Percentiles rank a stretch among this genome's conserved stretches.
Evolutionary conservation across 495 filamentous ascomycete genomes (phyloP).

Genomic region (Xylaria acuta): DNA sequence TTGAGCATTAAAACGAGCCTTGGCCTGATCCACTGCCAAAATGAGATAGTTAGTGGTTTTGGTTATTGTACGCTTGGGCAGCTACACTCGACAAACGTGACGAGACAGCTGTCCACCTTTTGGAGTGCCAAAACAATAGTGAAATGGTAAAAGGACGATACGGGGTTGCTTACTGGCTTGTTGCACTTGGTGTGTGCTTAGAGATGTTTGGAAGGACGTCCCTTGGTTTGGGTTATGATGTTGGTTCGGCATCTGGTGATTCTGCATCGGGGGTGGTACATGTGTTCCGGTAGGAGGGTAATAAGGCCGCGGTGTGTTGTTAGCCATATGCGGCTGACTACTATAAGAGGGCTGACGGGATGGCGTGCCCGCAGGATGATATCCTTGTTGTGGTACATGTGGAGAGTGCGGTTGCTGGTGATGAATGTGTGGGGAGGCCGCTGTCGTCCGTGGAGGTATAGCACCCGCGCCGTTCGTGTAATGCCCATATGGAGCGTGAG

Average conservation of each 20-base stretch:
- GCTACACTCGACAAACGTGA: not conserved
- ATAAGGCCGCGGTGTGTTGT: constrained; percentile 34
- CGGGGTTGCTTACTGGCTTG: constrained; percentile 30
- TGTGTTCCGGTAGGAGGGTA: constrained; percentile 32
- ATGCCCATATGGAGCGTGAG: constrained; percentile 36
- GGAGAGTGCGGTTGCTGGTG: constrained; percentile 39
- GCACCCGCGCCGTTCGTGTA: constrained; percentile 34
- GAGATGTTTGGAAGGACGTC: constrained; percentile 38
- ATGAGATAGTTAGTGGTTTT: constrained; percentile 42
- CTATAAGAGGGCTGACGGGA: constrained; percentile 44
- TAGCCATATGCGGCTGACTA: constrained; percentile 36
- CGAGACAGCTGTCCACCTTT: not conserved
- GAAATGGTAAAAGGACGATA: constrained; percentile 19
- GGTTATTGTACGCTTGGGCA: not conserved
- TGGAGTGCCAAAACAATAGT: not conserved
- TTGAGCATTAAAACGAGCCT: constrained; percentile 51
- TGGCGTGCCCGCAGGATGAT: constrained; percentile 39
- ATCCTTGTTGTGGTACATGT: constrained; percentile 32
- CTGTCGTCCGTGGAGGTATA: constrained; percentile 37
- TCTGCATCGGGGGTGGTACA: constrained; percentile 34
- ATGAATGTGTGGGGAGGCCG: constrained; percentile 40
- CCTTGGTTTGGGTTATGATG: constrained; percentile 34
- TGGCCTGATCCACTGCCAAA: constrained; percentile 50
- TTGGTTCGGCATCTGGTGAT: constrained; percentile 34
- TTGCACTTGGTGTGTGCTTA: constrained; percentile 38